Evolutionary conservation across 2,329 filamentous ascomycete species (phyloP), one percentile per base, ranked within the genome.

Genomic region (Colletotrichum eleusines): DNA sequence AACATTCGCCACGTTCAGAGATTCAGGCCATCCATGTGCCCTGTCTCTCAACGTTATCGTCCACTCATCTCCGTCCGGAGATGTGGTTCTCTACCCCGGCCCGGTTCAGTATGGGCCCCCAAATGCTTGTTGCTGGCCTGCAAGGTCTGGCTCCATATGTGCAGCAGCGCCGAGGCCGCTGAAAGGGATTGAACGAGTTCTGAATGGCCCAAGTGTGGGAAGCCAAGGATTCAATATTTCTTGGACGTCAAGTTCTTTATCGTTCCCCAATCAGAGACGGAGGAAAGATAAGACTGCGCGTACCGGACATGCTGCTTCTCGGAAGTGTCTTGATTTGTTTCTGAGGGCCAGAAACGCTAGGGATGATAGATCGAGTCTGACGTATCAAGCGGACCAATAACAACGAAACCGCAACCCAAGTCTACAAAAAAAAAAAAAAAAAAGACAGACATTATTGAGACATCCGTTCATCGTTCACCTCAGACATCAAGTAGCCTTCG

Each of bases 211-310:
- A 6, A 3, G 26, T 18, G 16, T 2, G 54, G 54, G 38, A 1
- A n/a, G 68, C 71, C 68, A 71, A 73, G 71, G 38, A 35, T 48
- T 63, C 63, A 48, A 38, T 48, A 60, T 14, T 63, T 66, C 63
- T 66, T 71, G 62, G 62, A 60, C 48, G 62, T 66, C 38, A 59
- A 57, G 2, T 16, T 55, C 14, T 73, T n/a, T 73, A 73, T 71
- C 71, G 54, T 18, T 11, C 46, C 44, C 68, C 71, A 71, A 73
- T 71, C 50, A 68, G n/a, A 16, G 31, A 40, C 8, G 1, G 11
- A 50, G 26, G 2, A 9, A 48, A 68, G 51, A 63, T 63, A 57
- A 63, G 58, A 8, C 23, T 55, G 35, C 35, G n/a, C 38, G 26
- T 8, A 38, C 11, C 44, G 18, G 4, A 16, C 16, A 40, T 61